Evolutionary conservation across 2,329 filamentous ascomycete species (phyloP), one percentile per base, ranked within the genome.

Genomic region (Xylariaceae sp.): DNA sequence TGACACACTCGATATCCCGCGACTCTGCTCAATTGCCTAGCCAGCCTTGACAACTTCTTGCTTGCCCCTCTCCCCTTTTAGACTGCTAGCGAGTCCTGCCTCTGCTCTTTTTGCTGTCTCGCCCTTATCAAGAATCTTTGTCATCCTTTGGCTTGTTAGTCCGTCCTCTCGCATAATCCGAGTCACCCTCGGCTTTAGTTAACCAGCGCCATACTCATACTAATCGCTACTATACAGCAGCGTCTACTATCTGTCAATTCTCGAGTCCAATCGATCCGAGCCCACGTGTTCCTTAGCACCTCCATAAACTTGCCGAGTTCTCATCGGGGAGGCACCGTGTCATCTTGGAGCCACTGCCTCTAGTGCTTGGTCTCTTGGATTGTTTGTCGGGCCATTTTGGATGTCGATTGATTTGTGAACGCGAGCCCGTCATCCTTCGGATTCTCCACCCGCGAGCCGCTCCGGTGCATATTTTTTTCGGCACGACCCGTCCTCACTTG

Each of bases 331-430:
- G 23, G 23, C 23, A 30, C 37, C 37, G 37, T 30, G 11, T 41
- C 37, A 41, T 41, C 37, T 41, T 41, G 9, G 37, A 41, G 37
- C 37, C 11, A 13, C 37, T 41, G 37, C 37, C 8, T 13, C 37
- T 13, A 41, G 48, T 55, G 44, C 47, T 61, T 50, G 39, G 13
- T 6, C 11, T 56, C 39, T 55, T 48, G 51, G 4, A 30, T 30
- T 51, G 17, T 47, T 18, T 52, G 54, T 55, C 55, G 51, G 55
- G 30, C 51, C 41, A 34, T 45, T 6, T 6, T 56, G 52, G 49
- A 62, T 63, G 59, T 49, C 59, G 60, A 57, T n/a, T 54, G 10
- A 11, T 53, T 50, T 59, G 15, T 63, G 59, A 58, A 52, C 50
- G 41, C 45, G 48, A 23, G 15, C 41, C 45, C 39, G 49, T 49